phyloP scores from a whole-genome alignment of 495 filamentous ascomycete species.

The Podospora pseudoanserina region DNA sequence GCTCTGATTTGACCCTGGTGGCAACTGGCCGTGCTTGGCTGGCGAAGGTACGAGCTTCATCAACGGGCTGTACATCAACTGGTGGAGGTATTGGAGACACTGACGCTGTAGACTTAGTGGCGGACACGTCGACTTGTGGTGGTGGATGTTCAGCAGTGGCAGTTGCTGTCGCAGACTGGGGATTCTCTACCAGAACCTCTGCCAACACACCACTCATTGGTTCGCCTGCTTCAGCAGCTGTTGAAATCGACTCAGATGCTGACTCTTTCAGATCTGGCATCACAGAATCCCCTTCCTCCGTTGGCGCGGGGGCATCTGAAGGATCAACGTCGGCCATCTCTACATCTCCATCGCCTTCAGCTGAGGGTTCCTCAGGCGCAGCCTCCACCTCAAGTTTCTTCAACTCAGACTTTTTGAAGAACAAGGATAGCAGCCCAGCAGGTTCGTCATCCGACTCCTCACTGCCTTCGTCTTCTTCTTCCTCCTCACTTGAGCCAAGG shows the following conservation, averaged over 20 bases:
- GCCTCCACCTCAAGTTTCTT: conserved; percentile 40
- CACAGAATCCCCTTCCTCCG: conserved; percentile 26
- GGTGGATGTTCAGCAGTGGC: background rate
- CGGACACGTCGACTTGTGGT: background rate
- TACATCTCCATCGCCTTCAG: conserved; percentile 21
- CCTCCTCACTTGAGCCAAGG: conserved; percentile 64
- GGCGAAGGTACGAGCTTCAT: background rate
- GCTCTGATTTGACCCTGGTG: conserved; percentile 33
- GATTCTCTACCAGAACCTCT: background rate
- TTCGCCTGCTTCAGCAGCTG: background rate
- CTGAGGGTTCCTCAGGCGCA: conserved; percentile 8
- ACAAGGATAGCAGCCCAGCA: conserved; percentile 65
- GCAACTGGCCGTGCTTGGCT: background rate
- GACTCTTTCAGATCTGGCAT: conserved; percentile 34
- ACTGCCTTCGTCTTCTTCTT: conserved; percentile 47
- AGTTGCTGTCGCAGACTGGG: background rate
- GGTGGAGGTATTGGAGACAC: background rate
- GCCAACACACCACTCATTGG: background rate
- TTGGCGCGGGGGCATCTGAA: background rate
- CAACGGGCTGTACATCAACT: background rate
- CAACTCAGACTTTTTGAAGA: conserved; percentile 48
- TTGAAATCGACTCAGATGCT: background rate
- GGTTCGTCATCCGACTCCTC: conserved; percentile 53
- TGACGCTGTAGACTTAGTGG: background rate
- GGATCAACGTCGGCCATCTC: conserved; percentile 32